A percentile compares a stretch with the other conserved stretches of the same genome.
phyloP scores from a whole-genome alignment of 106 monocot species.

The Allium sativum region DNA sequence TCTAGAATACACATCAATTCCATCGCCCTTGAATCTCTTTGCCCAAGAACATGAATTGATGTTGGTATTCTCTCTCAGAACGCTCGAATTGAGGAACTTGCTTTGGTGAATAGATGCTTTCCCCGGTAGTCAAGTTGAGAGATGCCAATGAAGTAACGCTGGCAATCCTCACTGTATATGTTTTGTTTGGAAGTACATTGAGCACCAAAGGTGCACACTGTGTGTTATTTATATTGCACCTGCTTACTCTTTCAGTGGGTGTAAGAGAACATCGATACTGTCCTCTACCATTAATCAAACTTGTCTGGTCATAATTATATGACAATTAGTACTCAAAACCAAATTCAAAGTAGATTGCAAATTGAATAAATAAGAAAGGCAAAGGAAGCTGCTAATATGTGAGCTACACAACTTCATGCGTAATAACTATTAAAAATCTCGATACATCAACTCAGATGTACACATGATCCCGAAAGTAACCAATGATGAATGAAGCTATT shows the following conservation, averaged over 20 bases:
- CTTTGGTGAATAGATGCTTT: constrained; percentile 14
- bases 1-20: too few relatives aligned
- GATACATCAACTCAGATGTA: neutral
- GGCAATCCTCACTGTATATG: constrained; percentile 61
- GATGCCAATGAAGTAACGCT: constrained; percentile 70
- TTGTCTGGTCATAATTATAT: neutral
- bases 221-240: constrained; percentile 20
- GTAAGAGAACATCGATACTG: constrained; percentile 62
- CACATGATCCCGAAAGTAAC: too few relatives aligned
- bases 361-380: too few relatives aligned
- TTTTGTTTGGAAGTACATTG: constrained; percentile 47
- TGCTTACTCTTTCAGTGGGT: constrained; percentile 4
- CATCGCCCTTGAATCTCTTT: too few relatives aligned
- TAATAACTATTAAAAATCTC: neutral
- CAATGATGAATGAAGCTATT: too few relatives aligned
- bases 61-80: too few relatives aligned
- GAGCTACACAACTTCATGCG: too few relatives aligned
- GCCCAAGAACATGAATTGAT: too few relatives aligned
- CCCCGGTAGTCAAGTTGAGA: constrained; percentile 74
- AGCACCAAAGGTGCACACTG: constrained; percentile 47
- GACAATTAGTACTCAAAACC: neutral
- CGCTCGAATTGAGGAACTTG: too few relatives aligned
- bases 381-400: too few relatives aligned
- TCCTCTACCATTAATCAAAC: constrained; percentile 82
- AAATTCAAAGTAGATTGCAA: neutral